Base-by-base conservation (phyloP, 495 filamentous ascomycete genomes). In the Aspergillus indologenus region DNA sequence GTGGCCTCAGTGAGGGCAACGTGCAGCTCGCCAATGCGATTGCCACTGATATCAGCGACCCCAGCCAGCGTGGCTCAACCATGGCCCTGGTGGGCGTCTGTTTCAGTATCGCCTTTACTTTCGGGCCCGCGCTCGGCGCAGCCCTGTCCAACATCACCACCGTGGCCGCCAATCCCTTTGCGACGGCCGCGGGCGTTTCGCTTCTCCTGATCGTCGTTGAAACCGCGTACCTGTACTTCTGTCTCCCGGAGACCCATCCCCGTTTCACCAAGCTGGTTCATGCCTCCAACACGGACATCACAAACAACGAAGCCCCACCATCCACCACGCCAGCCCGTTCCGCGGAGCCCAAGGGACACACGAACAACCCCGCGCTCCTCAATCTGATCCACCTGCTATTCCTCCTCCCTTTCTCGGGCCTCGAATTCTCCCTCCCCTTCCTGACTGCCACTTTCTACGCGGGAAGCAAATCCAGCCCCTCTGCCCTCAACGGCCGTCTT, bases 71-170 rank as follows among this genome's bases (percentile, higher is more conserved):
- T 22, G 90, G 91, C 1, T 85, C 89, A 17, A 96, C 95, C 26
- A 96, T 99, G 87, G 94, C 94, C 15, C 79, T 98, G 44, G 91
- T 99, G 15, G 94, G 94, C 34, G 93, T 87, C 42, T 98, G 95
- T 74, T 99, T 99, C 78, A 92, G 88, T 52, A 89, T 99, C 63
- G 92, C 94, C 14, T 99, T 99, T 69, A 98, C 95, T 1, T 95
- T 94, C 65, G 94, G 94, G 0, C 94, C 94, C 0, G 89, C 92
- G 24, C 79, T 99, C 53, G 94, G 94, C 43, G 94, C 95, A 0
- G 91, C 82, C 59, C 76, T 99, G 22, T 85, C 87, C 55, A 83
- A 84, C 19, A 80, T 94, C 52, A 82, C 83, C 45, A 87, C 84
- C 5, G 86, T 97, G 4, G 85, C 86, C 2, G 87, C 87, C 44